Percentiles rank a stretch among this genome's conserved stretches.
phyloP scores from a whole-genome alignment of 2,329 filamentous ascomycete genomes.

The Talaromyces amestolkiae region DNA sequence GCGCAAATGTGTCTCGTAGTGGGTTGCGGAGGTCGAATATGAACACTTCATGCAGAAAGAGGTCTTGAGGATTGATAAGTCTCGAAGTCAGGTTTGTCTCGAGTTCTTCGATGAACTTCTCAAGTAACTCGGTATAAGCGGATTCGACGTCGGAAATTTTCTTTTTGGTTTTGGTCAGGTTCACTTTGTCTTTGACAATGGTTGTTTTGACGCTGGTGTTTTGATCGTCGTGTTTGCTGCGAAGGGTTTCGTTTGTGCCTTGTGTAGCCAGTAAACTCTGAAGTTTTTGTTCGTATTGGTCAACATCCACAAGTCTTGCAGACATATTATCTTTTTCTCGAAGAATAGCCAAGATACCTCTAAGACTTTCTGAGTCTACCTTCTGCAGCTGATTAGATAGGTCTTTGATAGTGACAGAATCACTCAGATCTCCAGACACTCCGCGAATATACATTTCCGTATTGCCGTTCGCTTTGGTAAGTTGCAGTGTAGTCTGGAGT shows the following conservation, averaged over 20 bases:
- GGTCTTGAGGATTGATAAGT: constrained; percentile 49
- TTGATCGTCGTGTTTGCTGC: constrained; percentile 72
- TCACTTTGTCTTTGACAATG: constrained; percentile 59
- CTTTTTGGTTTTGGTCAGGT: constrained; percentile 57
- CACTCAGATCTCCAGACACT: constrained; percentile 53
- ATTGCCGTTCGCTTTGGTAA: constrained; percentile 30
- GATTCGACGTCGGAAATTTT: constrained; percentile 53
- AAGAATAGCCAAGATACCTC: constrained; percentile 41
- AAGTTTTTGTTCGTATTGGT: constrained; percentile 48
- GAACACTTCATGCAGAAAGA: constrained; percentile 58
- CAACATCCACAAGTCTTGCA: constrained; percentile 37
- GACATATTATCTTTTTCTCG: constrained; percentile 32
- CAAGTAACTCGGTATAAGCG: constrained; percentile 55
- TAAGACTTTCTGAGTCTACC: constrained; percentile 51
- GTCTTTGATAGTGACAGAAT: constrained; percentile 52
- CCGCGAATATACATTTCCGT: constrained; percentile 42
- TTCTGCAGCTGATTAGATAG: constrained; percentile 54
- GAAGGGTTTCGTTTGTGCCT: constrained; percentile 53
- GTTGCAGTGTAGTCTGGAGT: constrained; percentile 30
- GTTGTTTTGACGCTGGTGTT: constrained; percentile 56
- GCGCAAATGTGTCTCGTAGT: constrained; percentile 57
- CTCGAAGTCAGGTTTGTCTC: constrained; percentile 46
- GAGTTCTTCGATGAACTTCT: constrained; percentile 47
- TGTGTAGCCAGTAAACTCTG: constrained; percentile 48
- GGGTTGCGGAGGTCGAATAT: constrained; percentile 59